Evolutionary conservation across 1,284 basidiomycete species (phyloP), one percentile per base, ranked within the genome.

Genomic region (Phylloboletellus chloephorus): DNA sequence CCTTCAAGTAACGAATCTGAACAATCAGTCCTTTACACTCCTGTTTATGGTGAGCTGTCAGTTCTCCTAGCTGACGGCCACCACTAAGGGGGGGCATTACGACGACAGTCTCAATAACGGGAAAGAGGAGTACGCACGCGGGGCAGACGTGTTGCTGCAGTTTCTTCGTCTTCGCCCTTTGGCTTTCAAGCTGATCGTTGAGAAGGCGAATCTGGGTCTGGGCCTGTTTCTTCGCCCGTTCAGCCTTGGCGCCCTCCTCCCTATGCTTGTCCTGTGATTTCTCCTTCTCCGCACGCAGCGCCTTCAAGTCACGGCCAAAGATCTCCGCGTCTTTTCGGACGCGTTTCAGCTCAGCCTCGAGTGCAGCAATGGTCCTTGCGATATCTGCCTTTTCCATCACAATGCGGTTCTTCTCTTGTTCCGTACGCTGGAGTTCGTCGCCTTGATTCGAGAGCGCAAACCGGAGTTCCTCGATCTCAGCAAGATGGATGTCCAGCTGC

Each of bases 1-100:
- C 84, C 62, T 98, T 95, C 49, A 98, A 74, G 64, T 97, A 97
- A 35, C 76, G 77, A 49, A 97, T 93, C 60, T 96, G 87, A 3
- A 89, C 75, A 43, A 94, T 75, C 15, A 94, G 68, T 10, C 90
- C 91, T 58, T 92, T 91, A 67, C 85, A 87, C 63, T 94, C 90
- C 47, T 79, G 77, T 44, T 82, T 86, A 60, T 94, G 89, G 57
- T 80, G 78, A 3, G 67, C 48, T 52, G 76, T 82, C 48, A 92
- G 54, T 4, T 64, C 64, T 3, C 71, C 67, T 6, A 87, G 51
- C 52, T 78, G 72, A 9, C 52, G 51, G 5, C 72, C 70, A 44
- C 83, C 74, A 13, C 79, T 82, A 37, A 39, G 19, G 26, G 2
- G 28, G 35, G 20, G 40, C 15, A 40, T 38, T 15, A 19, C 15